Conservation (phyloP, 306 rosid genomes). For the Cicer pinnatifidum region DNA sequence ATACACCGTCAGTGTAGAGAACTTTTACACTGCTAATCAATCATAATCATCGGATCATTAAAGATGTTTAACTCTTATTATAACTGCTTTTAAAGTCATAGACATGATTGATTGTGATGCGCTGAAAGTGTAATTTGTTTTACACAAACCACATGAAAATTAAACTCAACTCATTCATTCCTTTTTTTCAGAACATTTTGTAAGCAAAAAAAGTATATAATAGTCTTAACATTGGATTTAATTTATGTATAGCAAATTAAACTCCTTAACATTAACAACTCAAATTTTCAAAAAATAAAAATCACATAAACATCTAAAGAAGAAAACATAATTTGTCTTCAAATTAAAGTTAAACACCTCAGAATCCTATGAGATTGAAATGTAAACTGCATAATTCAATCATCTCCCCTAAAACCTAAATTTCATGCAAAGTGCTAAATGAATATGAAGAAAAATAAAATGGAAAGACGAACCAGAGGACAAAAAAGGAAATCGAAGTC, state of each 20-base stretch:
- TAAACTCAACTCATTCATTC: too few species aligned
- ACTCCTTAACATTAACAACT: too few species aligned
- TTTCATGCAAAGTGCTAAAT: neutral
- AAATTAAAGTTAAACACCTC: neutral
- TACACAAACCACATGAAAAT: too few species aligned
- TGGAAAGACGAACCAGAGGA: conserved; percentile 61
- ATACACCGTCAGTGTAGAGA: too few species aligned
- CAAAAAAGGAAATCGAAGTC: conserved; percentile 66
- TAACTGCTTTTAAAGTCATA: too few species aligned
- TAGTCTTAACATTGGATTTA: neutral
- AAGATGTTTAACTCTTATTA: too few species aligned
- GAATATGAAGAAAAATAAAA: neutral
- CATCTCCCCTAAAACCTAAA: neutral
- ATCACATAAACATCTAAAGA: neutral
- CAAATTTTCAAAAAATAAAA: conserved; percentile 7
- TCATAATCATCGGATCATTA: too few species aligned
- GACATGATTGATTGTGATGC: too few species aligned
- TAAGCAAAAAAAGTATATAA: neutral
- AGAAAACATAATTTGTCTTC: neutral
- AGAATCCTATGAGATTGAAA: neutral
- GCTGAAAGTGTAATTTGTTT: too few species aligned
- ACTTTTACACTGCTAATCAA: too few species aligned
- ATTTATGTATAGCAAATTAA: too few species aligned
- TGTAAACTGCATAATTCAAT: neutral
- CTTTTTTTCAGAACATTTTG: too few species aligned